Conservation (phyloP, 306 rosid genomes). For the Vicia villosa region DNA sequence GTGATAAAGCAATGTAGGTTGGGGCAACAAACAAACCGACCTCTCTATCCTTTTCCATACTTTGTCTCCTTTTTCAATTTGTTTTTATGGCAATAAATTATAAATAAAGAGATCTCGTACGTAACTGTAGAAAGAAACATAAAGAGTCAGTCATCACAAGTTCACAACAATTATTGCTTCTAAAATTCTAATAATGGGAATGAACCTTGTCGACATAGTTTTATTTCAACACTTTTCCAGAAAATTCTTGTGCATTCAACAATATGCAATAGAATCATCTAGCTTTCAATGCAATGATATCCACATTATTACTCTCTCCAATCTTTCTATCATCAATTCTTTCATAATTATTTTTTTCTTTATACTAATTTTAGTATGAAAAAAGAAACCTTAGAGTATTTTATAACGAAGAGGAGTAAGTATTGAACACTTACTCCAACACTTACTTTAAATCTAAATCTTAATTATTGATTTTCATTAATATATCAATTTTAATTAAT, state of each 20-base stretch:
- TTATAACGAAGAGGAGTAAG: too few species aligned
- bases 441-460: too few species aligned
- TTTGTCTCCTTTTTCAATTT: conserved; percentile 21
- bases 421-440: too few species aligned
- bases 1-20: conserved; percentile 3
- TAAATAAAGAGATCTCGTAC: not conserved
- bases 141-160: conserved; percentile 16
- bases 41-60: conserved; percentile 35
- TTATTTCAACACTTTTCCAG: not conserved
- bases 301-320: too few species aligned
- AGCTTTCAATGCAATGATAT: too few species aligned
- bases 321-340: too few species aligned
- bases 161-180: conserved; percentile 29
- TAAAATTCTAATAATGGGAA: not conserved
- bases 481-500: too few species aligned
- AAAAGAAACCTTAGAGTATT: too few species aligned
- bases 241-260: not conserved
- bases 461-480: too few species aligned
- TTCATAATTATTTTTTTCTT: too few species aligned
- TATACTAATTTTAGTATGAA: too few species aligned
- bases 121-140: conserved; percentile 32
- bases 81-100: not conserved
- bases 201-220: not conserved
- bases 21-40: conserved; percentile 39
- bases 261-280: too few species aligned